phyloP scores from a whole-genome alignment of 192 early-diverging fungal genomes.

The Backusella mclennaniae region DNA sequence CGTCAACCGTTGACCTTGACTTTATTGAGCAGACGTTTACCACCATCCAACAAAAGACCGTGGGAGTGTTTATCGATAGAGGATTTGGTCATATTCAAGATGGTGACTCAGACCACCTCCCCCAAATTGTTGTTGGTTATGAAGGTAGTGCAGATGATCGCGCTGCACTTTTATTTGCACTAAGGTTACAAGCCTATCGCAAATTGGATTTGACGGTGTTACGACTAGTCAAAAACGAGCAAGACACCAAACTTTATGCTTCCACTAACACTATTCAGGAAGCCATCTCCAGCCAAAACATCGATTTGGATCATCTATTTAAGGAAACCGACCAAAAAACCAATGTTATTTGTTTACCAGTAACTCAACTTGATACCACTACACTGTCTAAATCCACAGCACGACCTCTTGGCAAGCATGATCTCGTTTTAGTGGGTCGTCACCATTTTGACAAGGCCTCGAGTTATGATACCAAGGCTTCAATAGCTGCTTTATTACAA shows the following conservation, averaged over 20 bases:
- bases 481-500: not conserved
- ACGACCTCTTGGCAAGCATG: not conserved
- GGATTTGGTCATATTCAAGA: slow-evolving; percentile 56
- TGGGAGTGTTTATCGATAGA: slow-evolving; percentile 69
- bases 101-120: slow-evolving; percentile 41
- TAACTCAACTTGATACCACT: not conserved
- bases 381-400: not conserved
- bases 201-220: slow-evolving; percentile 52
- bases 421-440: not conserved
- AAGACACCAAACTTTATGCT: slow-evolving; percentile 1
- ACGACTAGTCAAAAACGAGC: slow-evolving; percentile 29
- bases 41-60: slow-evolving; percentile 36
- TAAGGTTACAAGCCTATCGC: slow-evolving; percentile 49
- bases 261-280: not conserved
- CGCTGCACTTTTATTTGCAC: slow-evolving; percentile 55
- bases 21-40: slow-evolving; percentile 18
- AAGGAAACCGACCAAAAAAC: not conserved
- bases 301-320: not conserved
- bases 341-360: not conserved
- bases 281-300: not conserved
- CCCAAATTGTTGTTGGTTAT: slow-evolving; percentile 68
- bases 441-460: not conserved
- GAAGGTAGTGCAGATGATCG: slow-evolving; percentile 75
- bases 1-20: not conserved
- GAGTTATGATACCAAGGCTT: not conserved